These are phyloP conservation scores for Rosa lucieae DNA, from an alignment of 306 rosid species.

Conservation along the genomic window DNA sequence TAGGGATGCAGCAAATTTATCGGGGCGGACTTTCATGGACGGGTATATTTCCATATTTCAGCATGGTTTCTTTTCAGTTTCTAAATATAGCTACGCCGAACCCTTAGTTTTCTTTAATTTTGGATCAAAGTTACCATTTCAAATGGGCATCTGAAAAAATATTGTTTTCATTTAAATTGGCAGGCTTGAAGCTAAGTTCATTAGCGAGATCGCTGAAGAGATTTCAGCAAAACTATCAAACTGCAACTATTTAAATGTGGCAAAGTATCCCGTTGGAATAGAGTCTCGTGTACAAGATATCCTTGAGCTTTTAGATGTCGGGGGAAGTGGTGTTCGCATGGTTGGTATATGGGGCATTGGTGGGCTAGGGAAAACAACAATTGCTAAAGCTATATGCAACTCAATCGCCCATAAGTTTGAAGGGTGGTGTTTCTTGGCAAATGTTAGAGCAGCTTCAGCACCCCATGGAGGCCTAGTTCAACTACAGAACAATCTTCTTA, in stretches of 20 bases:
- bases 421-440: not conserved
- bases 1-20: not conserved
- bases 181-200: not conserved
- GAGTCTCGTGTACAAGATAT: not conserved
- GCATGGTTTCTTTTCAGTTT: not conserved
- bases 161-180: not conserved
- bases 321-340: slow-evolving; percentile 3
- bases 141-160: too few species aligned
- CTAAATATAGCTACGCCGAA: too few species aligned
- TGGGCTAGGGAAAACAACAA: not conserved
- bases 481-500: not conserved
- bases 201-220: not conserved
- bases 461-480: not conserved
- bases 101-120: too few species aligned
- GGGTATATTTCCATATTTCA: not conserved
- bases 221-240: not conserved
- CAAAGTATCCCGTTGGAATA: not conserved
- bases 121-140: too few species aligned
- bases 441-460: not conserved
- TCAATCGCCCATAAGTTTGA: not conserved
- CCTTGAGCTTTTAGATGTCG: not conserved
- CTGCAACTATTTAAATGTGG: not conserved
- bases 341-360: slow-evolving; percentile 4
- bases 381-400: not conserved
- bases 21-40: not conserved